These are phyloP conservation scores for Ogataea thermomethanolica DNA, from an alignment of 805 yeast species.

Conservation along the genomic window DNA sequence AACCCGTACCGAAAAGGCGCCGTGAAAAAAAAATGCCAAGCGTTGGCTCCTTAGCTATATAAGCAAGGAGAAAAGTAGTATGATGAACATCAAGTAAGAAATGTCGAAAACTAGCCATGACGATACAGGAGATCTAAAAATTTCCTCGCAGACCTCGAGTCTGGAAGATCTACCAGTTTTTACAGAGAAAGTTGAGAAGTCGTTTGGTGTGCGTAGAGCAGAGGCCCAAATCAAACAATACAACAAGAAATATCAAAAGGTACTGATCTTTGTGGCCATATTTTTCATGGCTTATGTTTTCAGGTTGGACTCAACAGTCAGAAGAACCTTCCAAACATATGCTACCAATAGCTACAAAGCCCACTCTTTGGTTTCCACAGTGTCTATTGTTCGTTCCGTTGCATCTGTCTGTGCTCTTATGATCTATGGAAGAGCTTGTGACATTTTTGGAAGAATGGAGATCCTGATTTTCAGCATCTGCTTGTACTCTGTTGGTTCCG, in stretches of 20 bases:
- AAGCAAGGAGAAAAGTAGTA: too few relatives aligned
- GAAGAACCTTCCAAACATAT: slow-evolving; percentile 34
- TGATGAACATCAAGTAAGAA: too few relatives aligned
- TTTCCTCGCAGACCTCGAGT: too few relatives aligned
- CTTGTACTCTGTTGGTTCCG: slow-evolving; percentile 24
- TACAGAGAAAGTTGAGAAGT: neutral
- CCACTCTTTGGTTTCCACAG: slow-evolving; percentile 25
- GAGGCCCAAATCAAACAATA: neutral
- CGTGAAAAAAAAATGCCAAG: too few relatives aligned
- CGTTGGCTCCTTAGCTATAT: too few relatives aligned
- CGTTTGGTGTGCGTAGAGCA: slow-evolving; percentile 1
- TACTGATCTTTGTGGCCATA: neutral
- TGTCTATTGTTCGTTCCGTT: slow-evolving; percentile 22
- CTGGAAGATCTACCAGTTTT: too few relatives aligned
- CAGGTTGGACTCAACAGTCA: slow-evolving; percentile 30
- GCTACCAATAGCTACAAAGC: slow-evolving; percentile 24
- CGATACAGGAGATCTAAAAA: too few relatives aligned
- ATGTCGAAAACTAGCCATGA: too few relatives aligned
- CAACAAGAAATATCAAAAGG: neutral
- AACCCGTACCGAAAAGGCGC: too few relatives aligned
- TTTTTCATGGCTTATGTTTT: slow-evolving; percentile 1
- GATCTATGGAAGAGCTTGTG: slow-evolving; percentile 25
- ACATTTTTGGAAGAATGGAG: slow-evolving; percentile 25
- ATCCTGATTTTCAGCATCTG: slow-evolving; percentile 18
- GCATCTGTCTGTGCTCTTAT: slow-evolving; percentile 25